phyloP scores from a whole-genome alignment of 2,329 filamentous ascomycete genomes.

The Pezizomycotina sp. region DNA sequence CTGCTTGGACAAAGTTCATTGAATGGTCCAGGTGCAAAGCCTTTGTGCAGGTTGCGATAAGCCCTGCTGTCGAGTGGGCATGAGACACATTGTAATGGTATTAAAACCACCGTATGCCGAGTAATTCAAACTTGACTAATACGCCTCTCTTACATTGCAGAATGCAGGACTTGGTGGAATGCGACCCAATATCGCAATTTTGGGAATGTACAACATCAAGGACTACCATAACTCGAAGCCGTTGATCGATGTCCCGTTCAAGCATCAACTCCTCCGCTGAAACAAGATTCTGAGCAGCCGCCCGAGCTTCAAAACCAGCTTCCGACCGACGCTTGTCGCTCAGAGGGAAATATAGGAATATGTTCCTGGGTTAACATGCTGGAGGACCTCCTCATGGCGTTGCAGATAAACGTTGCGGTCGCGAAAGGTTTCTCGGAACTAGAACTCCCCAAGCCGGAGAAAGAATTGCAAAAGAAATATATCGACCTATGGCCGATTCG shows the following conservation, averaged over 20 bases:
- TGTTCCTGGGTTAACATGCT: conserved; percentile 66
- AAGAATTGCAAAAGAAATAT: conserved; percentile 50
- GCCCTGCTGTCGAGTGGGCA: conserved; percentile 67
- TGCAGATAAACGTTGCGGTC: conserved; percentile 71
- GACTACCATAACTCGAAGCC: conserved; percentile 50
- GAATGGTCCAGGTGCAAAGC: conserved; percentile 76
- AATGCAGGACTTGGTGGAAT: conserved; percentile 64
- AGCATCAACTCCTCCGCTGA: conserved; percentile 5
- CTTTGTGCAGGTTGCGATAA: conserved; percentile 73
- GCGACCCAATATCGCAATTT: conserved; percentile 71
- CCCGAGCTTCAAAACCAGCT: conserved; percentile 34
- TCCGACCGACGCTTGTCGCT: conserved; percentile 53
- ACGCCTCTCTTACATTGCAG: neutral
- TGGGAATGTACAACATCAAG: conserved; percentile 66
- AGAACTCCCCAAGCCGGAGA: conserved; percentile 45
- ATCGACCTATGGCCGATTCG: conserved; percentile 81
- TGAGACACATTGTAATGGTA: conserved; percentile 52
- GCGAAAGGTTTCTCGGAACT: conserved; percentile 65
- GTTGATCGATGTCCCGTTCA: conserved; percentile 39
- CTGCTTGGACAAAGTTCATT: conserved; percentile 72
- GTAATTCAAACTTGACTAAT: too few species aligned
- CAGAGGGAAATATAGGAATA: conserved; percentile 50
- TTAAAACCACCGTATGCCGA: conserved; percentile 31
- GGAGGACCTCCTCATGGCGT: conserved; percentile 60
- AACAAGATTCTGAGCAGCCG: conserved; percentile 10